These are phyloP conservation scores for Candida sithepensis DNA, from an alignment of 805 yeast species.

Conservation along the genomic window DNA sequence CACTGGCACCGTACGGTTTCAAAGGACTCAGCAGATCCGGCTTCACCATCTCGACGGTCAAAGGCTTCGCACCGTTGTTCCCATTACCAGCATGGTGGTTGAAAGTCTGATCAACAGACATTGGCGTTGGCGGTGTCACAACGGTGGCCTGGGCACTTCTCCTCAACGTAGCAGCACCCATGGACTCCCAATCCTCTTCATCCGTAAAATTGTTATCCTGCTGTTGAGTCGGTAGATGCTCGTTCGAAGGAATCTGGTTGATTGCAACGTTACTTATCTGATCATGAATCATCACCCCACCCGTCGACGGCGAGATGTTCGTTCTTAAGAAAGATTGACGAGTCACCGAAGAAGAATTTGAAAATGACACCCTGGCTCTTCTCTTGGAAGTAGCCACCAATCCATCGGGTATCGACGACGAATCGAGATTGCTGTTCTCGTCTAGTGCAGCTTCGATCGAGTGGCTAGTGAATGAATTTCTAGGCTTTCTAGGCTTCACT, in stretches of 20 bases:
- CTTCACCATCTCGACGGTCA: conserved; percentile 13
- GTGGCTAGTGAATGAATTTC: conserved; percentile 30
- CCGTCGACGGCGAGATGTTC: conserved; percentile 25
- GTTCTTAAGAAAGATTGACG: conserved; percentile 40
- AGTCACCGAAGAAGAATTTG: conserved; percentile 30
- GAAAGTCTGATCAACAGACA: conserved; percentile 6
- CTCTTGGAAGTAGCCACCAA: conserved; percentile 18
- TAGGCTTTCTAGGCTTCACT: conserved; percentile 32
- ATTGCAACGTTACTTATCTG: conserved; percentile 26
- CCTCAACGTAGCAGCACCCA: conserved; percentile 69
- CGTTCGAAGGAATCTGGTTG: conserved; percentile 18
- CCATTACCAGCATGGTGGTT: not conserved
- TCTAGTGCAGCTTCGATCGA: conserved; percentile 30
- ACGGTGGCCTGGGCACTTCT: conserved; percentile 20
- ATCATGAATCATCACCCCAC: conserved; percentile 24
- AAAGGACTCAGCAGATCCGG: conserved; percentile 14
- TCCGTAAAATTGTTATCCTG: conserved; percentile 65
- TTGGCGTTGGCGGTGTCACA: conserved; percentile 19
- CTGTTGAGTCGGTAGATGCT: conserved; percentile 1
- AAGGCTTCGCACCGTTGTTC: conserved; percentile 4
- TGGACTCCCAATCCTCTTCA: conserved; percentile 94
- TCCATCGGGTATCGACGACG: conserved; percentile 26
- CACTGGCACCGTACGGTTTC: conserved; percentile 5
- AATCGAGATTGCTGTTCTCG: conserved; percentile 22
- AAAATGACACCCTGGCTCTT: conserved; percentile 33